Conservation (phyloP, 441 rosid genomes). For the Breynia disticha region DNA sequence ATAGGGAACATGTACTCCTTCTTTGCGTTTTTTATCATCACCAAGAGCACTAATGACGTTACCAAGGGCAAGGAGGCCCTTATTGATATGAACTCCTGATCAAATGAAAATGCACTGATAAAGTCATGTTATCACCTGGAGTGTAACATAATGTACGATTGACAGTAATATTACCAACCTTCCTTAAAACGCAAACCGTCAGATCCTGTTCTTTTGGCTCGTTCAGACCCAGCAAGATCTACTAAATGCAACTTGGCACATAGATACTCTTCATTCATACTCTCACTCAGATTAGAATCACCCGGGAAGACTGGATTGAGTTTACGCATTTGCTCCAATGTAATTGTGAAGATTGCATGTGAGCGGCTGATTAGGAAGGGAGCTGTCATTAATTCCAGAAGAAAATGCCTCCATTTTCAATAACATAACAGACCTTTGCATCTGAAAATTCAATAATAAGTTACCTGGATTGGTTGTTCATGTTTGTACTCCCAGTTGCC, state of each 20-base stretch:
- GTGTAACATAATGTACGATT: slow-evolving; percentile 12
- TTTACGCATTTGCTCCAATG: slow-evolving; percentile 90
- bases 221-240: slow-evolving; percentile 98
- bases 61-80: slow-evolving; percentile 98
- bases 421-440: not conserved
- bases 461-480: slow-evolving; percentile 96
- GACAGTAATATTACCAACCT: slow-evolving; percentile 41
- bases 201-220: slow-evolving; percentile 98
- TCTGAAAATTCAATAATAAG: not conserved
- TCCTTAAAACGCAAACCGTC: slow-evolving; percentile 95
- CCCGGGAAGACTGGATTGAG: slow-evolving; percentile 47
- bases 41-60: slow-evolving; percentile 98
- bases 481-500: slow-evolving; percentile 97
- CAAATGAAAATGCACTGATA: slow-evolving; percentile 17
- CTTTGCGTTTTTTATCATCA: slow-evolving; percentile 96
- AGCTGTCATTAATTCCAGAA: not conserved
- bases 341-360: slow-evolving; percentile 97
- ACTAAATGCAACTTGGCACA: slow-evolving; percentile 97
- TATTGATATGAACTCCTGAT: slow-evolving; percentile 93
- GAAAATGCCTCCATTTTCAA: too few species aligned
- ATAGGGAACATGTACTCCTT: slow-evolving; percentile 88
- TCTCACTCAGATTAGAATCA: slow-evolving; percentile 42
- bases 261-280: slow-evolving; percentile 80
- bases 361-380: slow-evolving; percentile 58
- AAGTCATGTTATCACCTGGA: slow-evolving; percentile 12